Evolutionary conservation across 2,329 filamentous ascomycete genomes (phyloP), one percentile per base, ranked within the genome.

Genomic region (Ophioceras dolichostomum): DNA sequence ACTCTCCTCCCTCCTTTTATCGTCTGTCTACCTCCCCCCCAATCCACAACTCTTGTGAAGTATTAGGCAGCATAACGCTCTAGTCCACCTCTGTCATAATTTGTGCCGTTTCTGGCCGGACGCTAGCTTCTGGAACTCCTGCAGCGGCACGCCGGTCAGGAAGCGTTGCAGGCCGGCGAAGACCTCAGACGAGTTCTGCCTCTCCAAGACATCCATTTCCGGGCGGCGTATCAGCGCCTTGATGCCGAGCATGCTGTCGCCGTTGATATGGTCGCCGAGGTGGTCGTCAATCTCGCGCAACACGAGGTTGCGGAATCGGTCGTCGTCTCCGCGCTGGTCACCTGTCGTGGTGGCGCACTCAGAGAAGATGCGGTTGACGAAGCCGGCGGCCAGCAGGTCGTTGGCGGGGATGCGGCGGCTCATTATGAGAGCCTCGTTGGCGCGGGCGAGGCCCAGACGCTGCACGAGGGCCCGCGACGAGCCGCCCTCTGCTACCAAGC

Each of bases 61-160:
- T n/a, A n/a, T n/a, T n/a, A n/a, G n/a, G n/a, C n/a, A n/a, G n/a
- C n/a, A n/a, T n/a, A n/a, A 21, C 6, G 17, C 14, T 12, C 9
- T n/a, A n/a, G n/a, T n/a, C n/a, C n/a, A n/a, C n/a, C 29, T 32
- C 5, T 6, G 40, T 45, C 66, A 94, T 56, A 96, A 62, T 66
- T 96, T 96, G 63, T 98, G 91, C 55, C 79, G 85, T 75, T 95
- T 96, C 69, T 91, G 76, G 10, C 89, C 87, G 43, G 68, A 76
- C 1, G 86, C 86, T 54, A 96, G 64, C 68, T 83, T 88, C 51
- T 70, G 64, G 55, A 96, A 96, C 66, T 96, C 85, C 56, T 81
- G 72, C 66, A 95, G 87, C 16, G 91, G 91, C 31, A 87, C 68
- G 0, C 87, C 87, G 42, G 63, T 73, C 47, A 84, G 56, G 52